Conservation (phyloP, 768 basidiomycete genomes). For the Suillus lakei region DNA sequence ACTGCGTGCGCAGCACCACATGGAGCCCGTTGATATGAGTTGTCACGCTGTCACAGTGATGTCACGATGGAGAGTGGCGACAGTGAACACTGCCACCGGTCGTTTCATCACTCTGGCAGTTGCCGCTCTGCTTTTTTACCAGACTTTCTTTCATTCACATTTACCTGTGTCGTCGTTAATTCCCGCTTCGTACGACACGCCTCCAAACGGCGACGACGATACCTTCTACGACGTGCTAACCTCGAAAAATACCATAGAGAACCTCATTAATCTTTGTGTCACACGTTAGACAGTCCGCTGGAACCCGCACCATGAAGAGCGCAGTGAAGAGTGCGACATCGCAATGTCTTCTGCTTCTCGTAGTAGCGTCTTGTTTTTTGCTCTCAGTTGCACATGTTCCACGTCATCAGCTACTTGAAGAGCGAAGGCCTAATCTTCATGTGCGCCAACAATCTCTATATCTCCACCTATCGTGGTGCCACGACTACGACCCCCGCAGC, state of each 20-base stretch:
- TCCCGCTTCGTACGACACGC: conserved; percentile 1
- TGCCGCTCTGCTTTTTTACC: conserved; percentile 15
- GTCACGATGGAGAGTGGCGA: conserved; percentile 14
- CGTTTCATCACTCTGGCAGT: conserved; percentile 11
- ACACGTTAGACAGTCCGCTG: conserved; percentile 11
- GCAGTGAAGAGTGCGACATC: conserved; percentile 28
- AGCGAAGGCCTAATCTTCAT: conserved; percentile 16
- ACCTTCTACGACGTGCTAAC: conserved; percentile 20
- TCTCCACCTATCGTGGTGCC: neutral
- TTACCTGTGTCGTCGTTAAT: conserved; percentile 4
- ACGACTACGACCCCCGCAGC: conserved; percentile 8
- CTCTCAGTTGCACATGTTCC: conserved; percentile 31
- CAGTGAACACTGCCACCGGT: conserved; percentile 24
- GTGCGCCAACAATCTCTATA: conserved; percentile 15
- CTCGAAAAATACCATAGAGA: conserved; percentile 29
- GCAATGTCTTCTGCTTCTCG: conserved; percentile 30
- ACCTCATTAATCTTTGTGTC: conserved; percentile 24
- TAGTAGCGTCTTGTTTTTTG: conserved; percentile 29
- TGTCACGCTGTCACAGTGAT: conserved; percentile 25
- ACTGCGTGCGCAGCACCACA: neutral
- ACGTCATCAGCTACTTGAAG: conserved; percentile 24
- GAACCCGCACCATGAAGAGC: conserved; percentile 13
- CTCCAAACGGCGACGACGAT: conserved; percentile 7
- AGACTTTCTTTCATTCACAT: conserved; percentile 12
- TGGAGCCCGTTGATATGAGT: neutral